Base-by-base conservation (phyloP, 306 rosid species). In the Mimosa pudica region DNA sequence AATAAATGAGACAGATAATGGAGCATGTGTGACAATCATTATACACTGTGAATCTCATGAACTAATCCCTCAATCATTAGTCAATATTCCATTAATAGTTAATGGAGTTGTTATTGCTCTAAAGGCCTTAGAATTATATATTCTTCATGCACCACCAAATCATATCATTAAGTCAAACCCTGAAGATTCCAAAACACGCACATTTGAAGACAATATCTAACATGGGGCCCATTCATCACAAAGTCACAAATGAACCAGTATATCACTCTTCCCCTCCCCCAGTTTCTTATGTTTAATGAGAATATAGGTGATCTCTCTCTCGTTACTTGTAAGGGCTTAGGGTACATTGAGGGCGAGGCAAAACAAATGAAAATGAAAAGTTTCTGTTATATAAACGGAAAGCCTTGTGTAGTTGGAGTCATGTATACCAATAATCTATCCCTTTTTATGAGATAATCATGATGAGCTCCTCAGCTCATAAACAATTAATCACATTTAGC, bases 81-180 rank as follows among this genome's bases (percentile, higher is more conserved):
- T 81, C 71, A 4, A 68, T 41, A 24, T 73, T n/a, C 62, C 20
- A 73, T 8, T 78, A 58, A 54, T 60, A 62, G 24, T 60, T 67
- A 70, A 69, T 81, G 79, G 52, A 82, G 85, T 81, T 77, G 78
- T 79, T 86, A 73, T 69, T 52, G 68, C 41, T 70, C 30, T 61
- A 55, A 82, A 11, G 57, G 78, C 79, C 81, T 35, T 52, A 61
- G 5, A 57, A 57, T 57, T 18, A 57, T 57, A 18, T 57, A 67
- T 76, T 79, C 73, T 69, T 79, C 78, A 78, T 85, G 82, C 75
- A 51, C 7, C 57, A 62, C 71, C 41, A 10, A 73, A 78, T 74
- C 48, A 48, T 24, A 80, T 74, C 55, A 48, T 24, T 3, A 74
- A 73, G 91, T 90, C 92, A 89, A 85, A 82, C 77, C 77, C 74